A percentile compares a stretch with the other conserved stretches of the same genome.
Conservation (phyloP, 176 grass and related monocot genomes). For the Guadua angustifolia region DNA sequence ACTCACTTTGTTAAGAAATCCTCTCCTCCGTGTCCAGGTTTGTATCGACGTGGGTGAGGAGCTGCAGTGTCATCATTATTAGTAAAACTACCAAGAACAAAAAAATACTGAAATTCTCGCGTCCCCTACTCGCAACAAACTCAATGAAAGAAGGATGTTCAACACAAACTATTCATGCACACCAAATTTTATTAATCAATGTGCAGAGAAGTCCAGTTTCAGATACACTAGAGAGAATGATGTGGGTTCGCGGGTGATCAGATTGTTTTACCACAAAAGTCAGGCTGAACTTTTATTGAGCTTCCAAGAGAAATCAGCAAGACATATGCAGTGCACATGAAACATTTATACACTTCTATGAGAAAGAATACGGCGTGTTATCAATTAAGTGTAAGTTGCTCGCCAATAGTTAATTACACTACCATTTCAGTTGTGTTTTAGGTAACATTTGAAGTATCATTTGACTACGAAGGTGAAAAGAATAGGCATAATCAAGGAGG, state of each 20-base stretch:
- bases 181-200: background rate
- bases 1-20: conserved; percentile 73
- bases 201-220: background rate
- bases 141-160: background rate
- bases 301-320: background rate
- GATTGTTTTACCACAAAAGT: background rate
- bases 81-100: conserved; percentile 27
- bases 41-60: conserved; percentile 41
- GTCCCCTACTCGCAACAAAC: background rate
- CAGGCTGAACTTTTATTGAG: background rate
- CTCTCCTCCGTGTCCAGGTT: conserved; percentile 58
- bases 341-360: background rate
- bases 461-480: background rate
- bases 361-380: background rate
- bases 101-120: background rate
- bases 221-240: background rate
- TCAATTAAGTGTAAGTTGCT: background rate
- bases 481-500: background rate
- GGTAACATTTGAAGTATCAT: background rate
- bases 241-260: background rate
- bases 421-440: background rate
- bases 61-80: conserved; percentile 44
- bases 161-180: background rate
- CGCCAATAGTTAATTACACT: background rate
- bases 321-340: background rate